A percentile compares a stretch with the other conserved stretches of the same genome.
Conservation (phyloP, 2,329 filamentous ascomycete species). For the Coniosporium tulheliwenetii region DNA sequence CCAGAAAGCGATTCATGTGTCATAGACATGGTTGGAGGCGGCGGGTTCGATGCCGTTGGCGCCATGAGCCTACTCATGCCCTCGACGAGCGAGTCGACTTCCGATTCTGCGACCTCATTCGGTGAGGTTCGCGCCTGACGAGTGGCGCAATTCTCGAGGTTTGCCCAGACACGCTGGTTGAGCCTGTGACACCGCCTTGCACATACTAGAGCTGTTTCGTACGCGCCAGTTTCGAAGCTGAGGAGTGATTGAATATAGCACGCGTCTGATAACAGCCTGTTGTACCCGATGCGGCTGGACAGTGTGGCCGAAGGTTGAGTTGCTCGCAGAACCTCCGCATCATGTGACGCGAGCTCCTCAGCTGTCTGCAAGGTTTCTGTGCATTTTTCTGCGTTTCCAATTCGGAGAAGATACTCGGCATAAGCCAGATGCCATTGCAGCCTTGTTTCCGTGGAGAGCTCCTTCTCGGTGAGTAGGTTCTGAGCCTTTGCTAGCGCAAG, state of each 20-base stretch:
- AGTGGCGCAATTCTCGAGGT: slow-evolving; percentile 26
- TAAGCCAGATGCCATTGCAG: slow-evolving; percentile 52
- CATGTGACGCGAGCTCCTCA: slow-evolving; percentile 12
- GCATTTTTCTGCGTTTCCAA: slow-evolving; percentile 50
- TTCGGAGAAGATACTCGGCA: slow-evolving; percentile 57
- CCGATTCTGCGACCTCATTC: slow-evolving; percentile 4
- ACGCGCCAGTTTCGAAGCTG: slow-evolving; percentile 38
- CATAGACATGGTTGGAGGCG: slow-evolving; percentile 21
- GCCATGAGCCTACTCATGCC: background rate
- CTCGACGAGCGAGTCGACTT: slow-evolving; percentile 8
- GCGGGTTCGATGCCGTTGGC: slow-evolving; percentile 14
- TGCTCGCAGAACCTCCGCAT: slow-evolving; percentile 14
- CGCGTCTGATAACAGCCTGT: slow-evolving; percentile 41
- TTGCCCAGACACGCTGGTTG: slow-evolving; percentile 35
- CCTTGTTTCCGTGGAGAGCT: slow-evolving; percentile 26
- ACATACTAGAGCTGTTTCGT: slow-evolving; percentile 29
- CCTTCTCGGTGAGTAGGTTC: slow-evolving; percentile 24
- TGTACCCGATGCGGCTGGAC: slow-evolving; percentile 21
- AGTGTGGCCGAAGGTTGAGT: slow-evolving; percentile 16
- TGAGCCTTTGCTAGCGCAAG: slow-evolving; percentile 43
- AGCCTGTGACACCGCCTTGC: slow-evolving; percentile 32
- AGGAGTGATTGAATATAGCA: slow-evolving; percentile 50
- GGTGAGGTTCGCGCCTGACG: background rate
- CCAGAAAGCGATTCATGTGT: slow-evolving; percentile 33
- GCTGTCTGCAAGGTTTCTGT: slow-evolving; percentile 14